These are phyloP conservation scores for Penicillium glabrum DNA, from an alignment of 2,329 filamentous ascomycete species.

Conservation along the genomic window DNA sequence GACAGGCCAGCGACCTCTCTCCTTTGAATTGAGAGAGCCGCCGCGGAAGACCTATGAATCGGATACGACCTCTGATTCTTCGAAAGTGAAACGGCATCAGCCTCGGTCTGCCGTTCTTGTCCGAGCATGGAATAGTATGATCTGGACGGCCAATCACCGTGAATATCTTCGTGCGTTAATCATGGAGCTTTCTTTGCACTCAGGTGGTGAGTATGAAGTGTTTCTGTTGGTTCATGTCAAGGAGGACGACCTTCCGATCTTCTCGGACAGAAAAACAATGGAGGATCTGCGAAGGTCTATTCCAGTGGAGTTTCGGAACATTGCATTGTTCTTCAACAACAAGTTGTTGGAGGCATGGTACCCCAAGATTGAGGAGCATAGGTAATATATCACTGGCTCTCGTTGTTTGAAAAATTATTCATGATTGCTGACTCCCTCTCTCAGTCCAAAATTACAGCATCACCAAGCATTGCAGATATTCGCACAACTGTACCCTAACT, in stretches of 20 bases:
- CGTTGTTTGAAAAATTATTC: background rate
- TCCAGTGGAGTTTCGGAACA: conserved; percentile 36
- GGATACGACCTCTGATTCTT: background rate
- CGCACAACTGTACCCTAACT: conserved; percentile 62
- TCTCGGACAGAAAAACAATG: conserved; percentile 67
- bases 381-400: conserved; percentile 12
- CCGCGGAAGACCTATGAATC: conserved; percentile 8
- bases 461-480: conserved; percentile 63
- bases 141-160: conserved; percentile 76
- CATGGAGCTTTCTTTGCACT: conserved; percentile 70
- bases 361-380: conserved; percentile 28
- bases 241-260: conserved; percentile 70
- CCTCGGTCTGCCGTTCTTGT: conserved; percentile 73
- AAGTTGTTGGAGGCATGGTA: conserved; percentile 30
- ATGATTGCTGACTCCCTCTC: background rate
- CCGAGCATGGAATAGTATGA: conserved; percentile 76
- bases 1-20: conserved; percentile 11
- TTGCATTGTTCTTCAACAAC: conserved; percentile 35
- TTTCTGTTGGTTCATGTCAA: conserved; percentile 79
- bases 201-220: conserved; percentile 73
- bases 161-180: conserved; percentile 83
- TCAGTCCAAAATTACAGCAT: conserved; percentile 42
- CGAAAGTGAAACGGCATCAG: conserved; percentile 15
- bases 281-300: conserved; percentile 51
- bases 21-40: conserved; percentile 16